Percentiles rank a stretch among this genome's conserved stretches.
These are phyloP conservation scores for Xylariales sp. DNA, from an alignment of 2,329 filamentous ascomycete genomes.

Conservation along the genomic window DNA sequence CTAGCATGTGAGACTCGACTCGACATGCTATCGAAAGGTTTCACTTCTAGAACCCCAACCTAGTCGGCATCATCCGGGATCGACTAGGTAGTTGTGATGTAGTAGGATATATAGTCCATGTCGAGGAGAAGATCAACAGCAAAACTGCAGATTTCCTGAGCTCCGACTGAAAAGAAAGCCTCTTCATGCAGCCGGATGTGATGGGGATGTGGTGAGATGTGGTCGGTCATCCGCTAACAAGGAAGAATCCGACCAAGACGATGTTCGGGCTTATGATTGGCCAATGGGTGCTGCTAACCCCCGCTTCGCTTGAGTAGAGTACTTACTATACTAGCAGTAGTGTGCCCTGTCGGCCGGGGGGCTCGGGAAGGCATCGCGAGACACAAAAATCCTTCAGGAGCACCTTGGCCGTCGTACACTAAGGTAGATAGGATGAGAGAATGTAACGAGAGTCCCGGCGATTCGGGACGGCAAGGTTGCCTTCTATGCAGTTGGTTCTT, in stretches of 20 bases:
- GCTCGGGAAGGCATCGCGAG: constrained; percentile 26
- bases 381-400: constrained; percentile 19
- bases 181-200: not conserved
- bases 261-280: constrained; percentile 12
- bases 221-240: not conserved
- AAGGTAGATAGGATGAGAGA: not conserved
- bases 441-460: constrained; percentile 34
- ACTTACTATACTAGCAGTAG: not conserved
- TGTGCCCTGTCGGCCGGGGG: constrained; percentile 18
- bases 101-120: no score
- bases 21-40: not conserved
- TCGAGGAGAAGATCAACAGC: constrained; percentile 5
- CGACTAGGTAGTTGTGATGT: not conserved
- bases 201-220: not conserved
- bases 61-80: no score
- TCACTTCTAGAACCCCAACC: no score
- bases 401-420: constrained; percentile 10
- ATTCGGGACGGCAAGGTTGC: constrained; percentile 23
- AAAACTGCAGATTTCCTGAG: not conserved
- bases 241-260: constrained; percentile 10
- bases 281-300: not conserved
- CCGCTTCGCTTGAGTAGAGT: constrained; percentile 20
- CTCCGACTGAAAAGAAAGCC: not conserved
- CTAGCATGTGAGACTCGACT: not conserved
- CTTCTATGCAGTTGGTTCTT: constrained; percentile 1